phyloP scores from a whole-genome alignment of 2,329 filamentous ascomycete species.

The Pezicula radicicola region DNA sequence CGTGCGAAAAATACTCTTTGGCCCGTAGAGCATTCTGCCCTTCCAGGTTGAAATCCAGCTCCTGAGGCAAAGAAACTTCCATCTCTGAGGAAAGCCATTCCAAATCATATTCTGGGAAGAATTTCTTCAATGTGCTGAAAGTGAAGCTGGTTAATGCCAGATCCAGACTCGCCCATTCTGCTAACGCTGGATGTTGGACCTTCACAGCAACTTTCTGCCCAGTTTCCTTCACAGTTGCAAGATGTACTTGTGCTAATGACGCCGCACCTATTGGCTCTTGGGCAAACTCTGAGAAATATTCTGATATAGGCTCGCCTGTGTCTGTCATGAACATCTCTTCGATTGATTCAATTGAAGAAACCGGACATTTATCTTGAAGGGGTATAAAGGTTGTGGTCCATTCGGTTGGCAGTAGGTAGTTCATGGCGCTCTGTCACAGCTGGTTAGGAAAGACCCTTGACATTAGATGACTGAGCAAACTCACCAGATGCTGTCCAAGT shows the following conservation, averaged over 20 bases:
- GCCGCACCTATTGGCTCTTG: slow-evolving; percentile 82
- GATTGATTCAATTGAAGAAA: slow-evolving; percentile 85
- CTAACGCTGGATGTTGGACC: slow-evolving; percentile 86
- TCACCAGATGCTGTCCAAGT: slow-evolving; percentile 84
- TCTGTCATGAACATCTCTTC: slow-evolving; percentile 82
- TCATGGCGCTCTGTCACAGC: slow-evolving; percentile 74
- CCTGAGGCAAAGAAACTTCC: slow-evolving; percentile 84
- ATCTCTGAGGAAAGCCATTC: slow-evolving; percentile 95
- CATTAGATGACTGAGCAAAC: slow-evolving; percentile 17
- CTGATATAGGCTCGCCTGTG: slow-evolving; percentile 73
- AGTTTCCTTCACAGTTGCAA: slow-evolving; percentile 77
- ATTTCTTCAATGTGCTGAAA: slow-evolving; percentile 83
- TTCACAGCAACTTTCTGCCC: slow-evolving; percentile 92
- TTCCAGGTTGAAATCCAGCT: slow-evolving; percentile 86
- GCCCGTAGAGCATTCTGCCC: slow-evolving; percentile 79
- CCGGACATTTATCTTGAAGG: slow-evolving; percentile 90
- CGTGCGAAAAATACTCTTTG: slow-evolving; percentile 73
- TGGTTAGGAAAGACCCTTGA: slow-evolving; percentile 17
- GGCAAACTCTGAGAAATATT: slow-evolving; percentile 85
- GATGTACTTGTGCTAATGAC: slow-evolving; percentile 90
- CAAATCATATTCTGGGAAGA: slow-evolving; percentile 96
- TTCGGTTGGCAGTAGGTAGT: slow-evolving; percentile 84
- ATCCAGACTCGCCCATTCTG: slow-evolving; percentile 88
- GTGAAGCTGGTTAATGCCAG: slow-evolving; percentile 83
- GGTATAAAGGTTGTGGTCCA: slow-evolving; percentile 97